These are phyloP conservation scores for Nitzschia putrida DNA, from an alignment of 108 stramenopile genomes.

Conservation along the genomic window DNA sequence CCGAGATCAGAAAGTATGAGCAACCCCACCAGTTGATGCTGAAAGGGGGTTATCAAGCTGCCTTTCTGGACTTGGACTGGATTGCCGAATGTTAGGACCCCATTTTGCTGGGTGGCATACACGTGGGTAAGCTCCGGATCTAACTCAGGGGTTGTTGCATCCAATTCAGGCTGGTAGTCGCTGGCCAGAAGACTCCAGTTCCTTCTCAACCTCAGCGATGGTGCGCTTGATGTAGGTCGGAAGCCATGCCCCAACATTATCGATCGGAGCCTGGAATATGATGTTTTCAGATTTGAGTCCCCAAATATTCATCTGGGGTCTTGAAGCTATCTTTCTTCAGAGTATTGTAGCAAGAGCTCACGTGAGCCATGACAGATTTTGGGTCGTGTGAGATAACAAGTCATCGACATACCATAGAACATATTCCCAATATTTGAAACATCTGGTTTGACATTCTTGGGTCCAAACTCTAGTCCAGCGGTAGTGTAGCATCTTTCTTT, in stretches of 20 bases:
- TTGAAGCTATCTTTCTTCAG: conserved; percentile 43
- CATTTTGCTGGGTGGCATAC: too few species aligned
- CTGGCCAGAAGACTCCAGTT: conserved; percentile 19
- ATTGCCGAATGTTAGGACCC: too few species aligned
- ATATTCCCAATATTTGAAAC: conserved; percentile 36
- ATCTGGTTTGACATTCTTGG: conserved; percentile 8
- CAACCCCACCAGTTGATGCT: too few species aligned
- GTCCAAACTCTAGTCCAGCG: conserved; percentile 43
- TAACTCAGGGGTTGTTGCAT: too few species aligned
- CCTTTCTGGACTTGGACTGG: too few species aligned
- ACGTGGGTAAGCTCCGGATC: too few species aligned
- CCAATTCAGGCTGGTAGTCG: not conserved
- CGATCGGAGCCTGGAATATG: too few species aligned
- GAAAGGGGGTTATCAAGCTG: too few species aligned
- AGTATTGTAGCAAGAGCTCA: conserved; percentile 32
- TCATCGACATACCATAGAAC: conserved; percentile 46
- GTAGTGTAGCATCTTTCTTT: conserved; percentile 34
- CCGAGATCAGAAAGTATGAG: too few species aligned
- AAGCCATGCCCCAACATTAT: conserved; percentile 23
- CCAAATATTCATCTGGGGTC: conserved; percentile 41
- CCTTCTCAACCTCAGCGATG: conserved; percentile 15
- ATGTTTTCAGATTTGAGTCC: conserved; percentile 5
- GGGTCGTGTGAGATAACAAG: conserved; percentile 12
- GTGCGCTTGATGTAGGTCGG: conserved; percentile 21
- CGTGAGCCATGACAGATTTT: conserved; percentile 11